Base-by-base conservation (phyloP, 1,284 basidiomycete species). In the Phylloboletellus chloephorus region DNA sequence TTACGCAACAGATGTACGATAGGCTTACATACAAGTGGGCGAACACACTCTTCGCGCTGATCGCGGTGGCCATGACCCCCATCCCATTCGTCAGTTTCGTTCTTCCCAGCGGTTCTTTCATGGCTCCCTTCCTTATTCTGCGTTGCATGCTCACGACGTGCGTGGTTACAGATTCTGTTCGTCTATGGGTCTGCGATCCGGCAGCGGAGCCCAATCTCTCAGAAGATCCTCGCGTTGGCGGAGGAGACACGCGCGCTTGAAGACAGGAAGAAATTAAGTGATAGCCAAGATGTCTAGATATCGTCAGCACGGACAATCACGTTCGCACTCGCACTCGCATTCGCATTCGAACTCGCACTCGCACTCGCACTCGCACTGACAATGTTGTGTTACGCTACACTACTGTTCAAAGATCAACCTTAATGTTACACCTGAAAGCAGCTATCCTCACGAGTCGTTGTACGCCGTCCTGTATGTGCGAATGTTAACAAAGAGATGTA, bases 21-120 rank as follows among this genome's bases (percentile, higher is more conserved):
- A 59, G 53, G 0, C 61, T 87, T 26, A 73, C 72, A 16, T 86
- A 81, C 57, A 74, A 73, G 51, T 88, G 84, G 82, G 79, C 81
- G 0, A 79, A 77, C 52, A 81, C 79, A 4, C 61, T 88, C 0
- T 82, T 86, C 51, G 84, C 68, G 1, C 69, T 73, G 31, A 63
- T 88, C 28, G 81, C 79, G 3, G 56, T 70, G 4, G 41, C 73
- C 8, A 72, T 88, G 72, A 69, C 77, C 13, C 77, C 82, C 1
- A 79, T 85, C 31, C 85, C 85, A 2, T 82, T 72, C 45, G 78
- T 81, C 50, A 44, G 77, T 68, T n/a, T 3, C 5, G 8, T 30
- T 28, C n/a, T n/a, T n/a, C n/a, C n/a, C n/a, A n/a, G n/a, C n/a
- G n/a, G n/a, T n/a, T n/a, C n/a, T n/a, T n/a, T n/a, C n/a, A n/a